Percentiles rank a stretch among this genome's conserved stretches.
Conservation (phyloP, 106 monocot species). For the Iris macrosiphon region DNA sequence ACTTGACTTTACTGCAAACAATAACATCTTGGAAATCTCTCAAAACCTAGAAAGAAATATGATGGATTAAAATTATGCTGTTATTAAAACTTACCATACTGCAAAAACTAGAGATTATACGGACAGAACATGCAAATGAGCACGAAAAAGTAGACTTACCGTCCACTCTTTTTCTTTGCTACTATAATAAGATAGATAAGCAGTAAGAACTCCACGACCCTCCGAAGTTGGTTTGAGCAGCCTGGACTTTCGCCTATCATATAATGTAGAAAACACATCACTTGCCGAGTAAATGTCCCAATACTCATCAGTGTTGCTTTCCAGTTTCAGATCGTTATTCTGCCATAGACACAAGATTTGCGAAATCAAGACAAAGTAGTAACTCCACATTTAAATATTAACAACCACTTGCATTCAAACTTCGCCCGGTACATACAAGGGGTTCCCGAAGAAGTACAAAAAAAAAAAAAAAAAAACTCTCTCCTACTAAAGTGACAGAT, state of each 20-base stretch:
- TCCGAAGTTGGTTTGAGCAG: conserved; percentile 51
- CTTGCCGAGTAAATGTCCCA: conserved; percentile 42
- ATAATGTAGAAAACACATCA: conserved; percentile 20
- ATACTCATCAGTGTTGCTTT: conserved; percentile 28
- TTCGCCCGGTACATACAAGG: too few species aligned
- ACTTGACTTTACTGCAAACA: conserved; percentile 70
- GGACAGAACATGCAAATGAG: background rate
- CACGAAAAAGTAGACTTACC: conserved; percentile 30
- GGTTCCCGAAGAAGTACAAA: too few species aligned
- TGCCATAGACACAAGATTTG: conserved; percentile 21
- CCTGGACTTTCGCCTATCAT: conserved; percentile 47
- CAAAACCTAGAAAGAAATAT: conserved; percentile 53
- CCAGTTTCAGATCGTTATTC: conserved; percentile 59
- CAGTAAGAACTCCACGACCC: conserved; percentile 59
- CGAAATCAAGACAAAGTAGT: too few species aligned
- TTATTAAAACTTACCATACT: background rate
- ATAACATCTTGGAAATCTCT: conserved; percentile 54
- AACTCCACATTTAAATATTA: too few species aligned
- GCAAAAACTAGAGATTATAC: background rate
- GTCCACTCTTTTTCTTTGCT: conserved; percentile 32
- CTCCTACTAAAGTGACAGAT: too few species aligned
- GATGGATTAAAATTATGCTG: too few species aligned
- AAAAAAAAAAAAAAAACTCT: too few species aligned
- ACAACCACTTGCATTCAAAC: too few species aligned
- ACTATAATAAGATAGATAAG: conserved; percentile 57